Base-by-base conservation (phyloP, 805 yeast species). In the Torulaspora quercuum region DNA sequence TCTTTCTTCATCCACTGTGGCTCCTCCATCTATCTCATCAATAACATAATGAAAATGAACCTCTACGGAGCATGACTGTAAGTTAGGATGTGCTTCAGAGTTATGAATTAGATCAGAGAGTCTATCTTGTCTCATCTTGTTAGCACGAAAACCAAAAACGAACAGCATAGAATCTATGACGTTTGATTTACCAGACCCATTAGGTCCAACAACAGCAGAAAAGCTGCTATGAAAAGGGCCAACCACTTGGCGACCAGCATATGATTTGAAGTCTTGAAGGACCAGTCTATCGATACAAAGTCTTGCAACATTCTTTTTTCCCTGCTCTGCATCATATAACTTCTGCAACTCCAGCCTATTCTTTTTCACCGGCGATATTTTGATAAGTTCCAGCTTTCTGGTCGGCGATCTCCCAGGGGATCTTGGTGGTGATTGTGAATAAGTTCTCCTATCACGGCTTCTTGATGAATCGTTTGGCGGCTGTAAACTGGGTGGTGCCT, bases 121-220 rank as follows among this genome's bases (percentile, higher is more conserved):
- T 55, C 88, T 90, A 1, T 90, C 84, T 50, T 92, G 99, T 55
- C 99, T 80, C 96, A 92, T 88, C 59, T 94, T 92, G 57, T 79
- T 78, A 0, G 98, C 97, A 41, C 97, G 70, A 64, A 92, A 92
- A 0, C 99, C 99, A 67, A 92, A 92, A 1, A 94, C 98, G 61
- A 92, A 92, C 21, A 94, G 72, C 71, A 92, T 78, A 4, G 97
- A 87, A 59, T 94, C 98, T 59, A 92, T 92, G 46, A 92, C 97
- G 55, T 94, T 92, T 10, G 97, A 89, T 63, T 92, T 92, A 2
- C 99, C 99, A 8, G 95, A 83, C 6, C 99, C 99, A 59, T 92
- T 92, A 4, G 98, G 98, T 0, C 99, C 99, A 9, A 92, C 97
- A 7, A 92, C 95, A 0, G 99, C 97, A 7, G 95, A 85, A 55